These are phyloP conservation scores for Zizania palustris DNA, from an alignment of 202 grass and related monocot species.

Conservation along the genomic window DNA sequence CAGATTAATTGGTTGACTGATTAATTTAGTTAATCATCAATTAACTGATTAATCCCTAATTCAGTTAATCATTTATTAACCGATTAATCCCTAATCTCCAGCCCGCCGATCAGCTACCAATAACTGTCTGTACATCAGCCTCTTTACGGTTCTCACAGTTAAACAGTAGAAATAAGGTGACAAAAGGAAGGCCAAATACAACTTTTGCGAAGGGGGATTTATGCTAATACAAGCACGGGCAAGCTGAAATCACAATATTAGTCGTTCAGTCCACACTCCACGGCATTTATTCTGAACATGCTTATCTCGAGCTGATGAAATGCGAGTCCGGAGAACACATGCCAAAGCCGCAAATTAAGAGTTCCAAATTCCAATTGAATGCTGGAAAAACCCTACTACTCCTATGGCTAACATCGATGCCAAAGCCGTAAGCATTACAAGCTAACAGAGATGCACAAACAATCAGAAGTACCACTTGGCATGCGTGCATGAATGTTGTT, in stretches of 20 bases:
- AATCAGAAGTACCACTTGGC: not conserved
- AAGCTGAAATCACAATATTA: not conserved
- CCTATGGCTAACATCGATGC: too few species aligned
- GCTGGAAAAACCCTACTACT: not conserved
- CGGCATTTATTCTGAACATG: not conserved
- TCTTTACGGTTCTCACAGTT: not conserved
- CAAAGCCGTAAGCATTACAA: too few species aligned
- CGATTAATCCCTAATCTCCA: too few species aligned
- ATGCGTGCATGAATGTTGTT: not conserved
- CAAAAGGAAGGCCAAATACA: not conserved
- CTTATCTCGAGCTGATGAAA: not conserved
- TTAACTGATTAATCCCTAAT: too few species aligned
- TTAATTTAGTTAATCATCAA: too few species aligned
- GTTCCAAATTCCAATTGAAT: constrained; percentile 19
- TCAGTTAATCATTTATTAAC: too few species aligned
- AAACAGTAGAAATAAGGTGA: not conserved
- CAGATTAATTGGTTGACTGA: too few species aligned
- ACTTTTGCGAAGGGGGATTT: not conserved
- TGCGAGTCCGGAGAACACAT: not conserved
- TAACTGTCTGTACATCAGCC: not conserved
- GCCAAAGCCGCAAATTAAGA: not conserved
- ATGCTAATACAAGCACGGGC: not conserved
- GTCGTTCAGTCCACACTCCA: not conserved
- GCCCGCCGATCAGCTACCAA: too few species aligned
- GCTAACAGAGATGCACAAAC: not conserved